Evolutionary conservation across 1,284 basidiomycete genomes (phyloP).

Genomic region (Porogramme epimiltina): DNA sequence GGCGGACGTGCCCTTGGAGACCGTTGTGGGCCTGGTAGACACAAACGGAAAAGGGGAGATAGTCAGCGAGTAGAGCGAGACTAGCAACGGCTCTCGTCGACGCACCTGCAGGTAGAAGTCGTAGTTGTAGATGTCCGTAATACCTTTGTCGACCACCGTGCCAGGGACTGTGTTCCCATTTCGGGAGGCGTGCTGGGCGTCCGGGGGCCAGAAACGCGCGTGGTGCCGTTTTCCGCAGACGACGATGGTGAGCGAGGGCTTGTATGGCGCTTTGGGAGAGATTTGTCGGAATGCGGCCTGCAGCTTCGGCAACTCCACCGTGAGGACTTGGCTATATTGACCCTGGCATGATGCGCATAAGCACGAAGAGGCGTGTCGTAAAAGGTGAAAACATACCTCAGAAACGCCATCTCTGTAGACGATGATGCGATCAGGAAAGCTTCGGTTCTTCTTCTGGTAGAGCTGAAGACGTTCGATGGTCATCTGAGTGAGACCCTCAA

Average conservation of each 20-base stretch:
- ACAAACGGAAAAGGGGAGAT: background rate
- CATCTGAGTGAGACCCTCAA: slow-evolving; percentile 65
- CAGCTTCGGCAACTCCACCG: slow-evolving; percentile 60
- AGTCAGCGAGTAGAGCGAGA: slow-evolving; percentile 11
- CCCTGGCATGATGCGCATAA: slow-evolving; percentile 44
- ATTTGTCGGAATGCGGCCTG: slow-evolving; percentile 58
- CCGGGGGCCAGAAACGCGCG: slow-evolving; percentile 64
- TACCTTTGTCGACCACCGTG: slow-evolving; percentile 78
- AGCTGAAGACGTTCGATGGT: slow-evolving; percentile 63
- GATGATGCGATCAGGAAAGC: slow-evolving; percentile 63
- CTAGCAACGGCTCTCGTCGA: slow-evolving; percentile 30
- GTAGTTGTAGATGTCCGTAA: slow-evolving; percentile 68
- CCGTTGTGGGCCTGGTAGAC: slow-evolving; percentile 55
- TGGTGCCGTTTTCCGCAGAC: slow-evolving; percentile 83
- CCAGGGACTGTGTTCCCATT: slow-evolving; percentile 77
- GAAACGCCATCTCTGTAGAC: slow-evolving; percentile 79
- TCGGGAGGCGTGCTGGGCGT: slow-evolving; percentile 45
- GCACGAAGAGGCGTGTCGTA: slow-evolving; percentile 50
- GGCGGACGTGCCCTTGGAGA: slow-evolving; percentile 63
- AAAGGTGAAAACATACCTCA: slow-evolving; percentile 51
- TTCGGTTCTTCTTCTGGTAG: slow-evolving; percentile 54
- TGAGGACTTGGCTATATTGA: slow-evolving; percentile 62
- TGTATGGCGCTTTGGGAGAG: slow-evolving; percentile 47
- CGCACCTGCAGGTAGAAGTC: slow-evolving; percentile 74
- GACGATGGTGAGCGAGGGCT: slow-evolving; percentile 67